Percentiles rank a stretch among this genome's conserved stretches.
Evolutionary conservation across 2,329 filamentous ascomycete genomes (phyloP).

Genomic region (Paraphaeosphaeria sporulosa): DNA sequence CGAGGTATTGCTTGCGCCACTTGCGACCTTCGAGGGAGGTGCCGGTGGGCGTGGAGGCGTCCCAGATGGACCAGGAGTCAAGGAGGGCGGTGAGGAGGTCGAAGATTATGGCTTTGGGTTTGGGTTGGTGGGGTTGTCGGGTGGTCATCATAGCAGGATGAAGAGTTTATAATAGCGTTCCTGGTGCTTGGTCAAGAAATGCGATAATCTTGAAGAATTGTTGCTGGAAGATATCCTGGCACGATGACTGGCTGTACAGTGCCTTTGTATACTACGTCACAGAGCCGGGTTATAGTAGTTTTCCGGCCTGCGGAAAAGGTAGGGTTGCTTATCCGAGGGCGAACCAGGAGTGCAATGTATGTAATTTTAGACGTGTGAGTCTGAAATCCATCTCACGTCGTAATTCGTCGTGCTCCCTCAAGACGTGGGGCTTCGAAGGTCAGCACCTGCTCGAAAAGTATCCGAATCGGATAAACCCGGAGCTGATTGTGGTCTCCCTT

Average conservation of each 20-base stretch:
- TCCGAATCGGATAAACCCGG: conserved; percentile 5
- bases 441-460: background rate
- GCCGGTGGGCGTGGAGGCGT: conserved; percentile 22
- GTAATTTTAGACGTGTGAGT: background rate
- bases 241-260: background rate
- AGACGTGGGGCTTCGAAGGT: background rate
- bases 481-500: background rate
- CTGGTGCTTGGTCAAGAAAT: too few relatives aligned
- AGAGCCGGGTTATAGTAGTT: background rate
- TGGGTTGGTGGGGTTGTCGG: background rate
- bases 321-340: conserved; percentile 7
- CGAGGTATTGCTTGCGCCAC: conserved; percentile 51
- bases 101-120: conserved; percentile 46
- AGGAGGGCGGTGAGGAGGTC: conserved; percentile 53
- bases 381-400: background rate
- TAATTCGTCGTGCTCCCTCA: background rate
- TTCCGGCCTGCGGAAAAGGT: conserved; percentile 2
- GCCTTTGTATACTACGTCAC: background rate
- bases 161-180: background rate
- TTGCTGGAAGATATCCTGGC: background rate
- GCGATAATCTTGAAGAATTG: too few relatives aligned
- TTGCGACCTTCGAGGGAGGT: conserved; percentile 24
- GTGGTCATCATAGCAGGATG: background rate
- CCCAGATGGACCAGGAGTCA: conserved; percentile 53
- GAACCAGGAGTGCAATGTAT: background rate